Evolutionary conservation across 768 basidiomycete species (phyloP).

Genomic region (Terana coerulea): DNA sequence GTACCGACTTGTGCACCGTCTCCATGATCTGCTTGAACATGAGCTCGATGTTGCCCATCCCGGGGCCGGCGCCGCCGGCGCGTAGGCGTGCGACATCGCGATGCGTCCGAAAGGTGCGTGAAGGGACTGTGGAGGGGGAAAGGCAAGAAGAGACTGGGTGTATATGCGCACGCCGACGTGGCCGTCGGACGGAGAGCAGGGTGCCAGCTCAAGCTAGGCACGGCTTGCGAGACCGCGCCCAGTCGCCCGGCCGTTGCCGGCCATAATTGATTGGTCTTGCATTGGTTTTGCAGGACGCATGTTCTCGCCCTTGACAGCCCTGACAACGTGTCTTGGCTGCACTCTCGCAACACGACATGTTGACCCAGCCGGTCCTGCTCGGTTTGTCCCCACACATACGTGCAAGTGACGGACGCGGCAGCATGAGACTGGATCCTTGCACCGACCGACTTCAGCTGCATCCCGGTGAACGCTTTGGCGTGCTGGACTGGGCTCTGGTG

Average conservation of each 20-base stretch:
- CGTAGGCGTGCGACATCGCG: background rate
- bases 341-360: background rate
- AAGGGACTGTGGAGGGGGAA: background rate
- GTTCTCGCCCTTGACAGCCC: background rate
- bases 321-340: background rate
- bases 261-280: background rate
- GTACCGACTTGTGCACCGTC: slow-evolving; percentile 71
- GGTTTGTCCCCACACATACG: too few relatives aligned
- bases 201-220: too few relatives aligned
- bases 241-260: background rate
- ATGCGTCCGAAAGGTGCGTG: background rate
- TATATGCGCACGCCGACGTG: background rate
- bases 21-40: slow-evolving; percentile 81
- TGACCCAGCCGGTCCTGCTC: too few relatives aligned
- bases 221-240: background rate
- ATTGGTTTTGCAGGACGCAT: background rate
- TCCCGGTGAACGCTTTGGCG: too few relatives aligned
- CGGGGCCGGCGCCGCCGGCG: slow-evolving; percentile 18
- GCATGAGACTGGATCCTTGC: too few relatives aligned
- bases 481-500: too few relatives aligned
- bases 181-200: background rate
- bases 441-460: too few relatives aligned
- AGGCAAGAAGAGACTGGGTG: slow-evolving; percentile 1
- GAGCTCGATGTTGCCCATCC: slow-evolving; percentile 32
- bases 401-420: too few relatives aligned